Percentiles rank a stretch among this genome's conserved stretches.
Evolutionary conservation across 768 basidiomycete species (phyloP).

Genomic region (Boletellus ananiceps): DNA sequence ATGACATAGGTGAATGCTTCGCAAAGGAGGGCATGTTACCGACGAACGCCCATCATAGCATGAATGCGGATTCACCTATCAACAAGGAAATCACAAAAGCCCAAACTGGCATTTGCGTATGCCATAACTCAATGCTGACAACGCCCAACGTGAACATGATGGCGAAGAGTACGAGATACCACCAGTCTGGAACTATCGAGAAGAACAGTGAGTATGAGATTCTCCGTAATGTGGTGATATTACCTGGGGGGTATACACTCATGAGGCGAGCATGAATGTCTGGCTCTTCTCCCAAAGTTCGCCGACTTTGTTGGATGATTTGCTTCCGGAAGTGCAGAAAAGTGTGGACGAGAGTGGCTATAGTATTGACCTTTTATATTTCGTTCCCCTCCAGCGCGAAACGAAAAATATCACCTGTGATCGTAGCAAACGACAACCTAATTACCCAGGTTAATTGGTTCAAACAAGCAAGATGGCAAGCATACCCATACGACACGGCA

Average conservation of each 20-base stretch:
- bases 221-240: background rate
- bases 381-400: background rate
- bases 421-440: slow-evolving; percentile 76
- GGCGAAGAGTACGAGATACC: slow-evolving; percentile 68
- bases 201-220: background rate
- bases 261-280: slow-evolving; percentile 85
- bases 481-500: slow-evolving; percentile 31
- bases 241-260: slow-evolving; percentile 56
- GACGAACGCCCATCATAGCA: background rate
- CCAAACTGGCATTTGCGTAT: slow-evolving; percentile 66
- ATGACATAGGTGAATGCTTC: slow-evolving; percentile 42
- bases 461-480: background rate
- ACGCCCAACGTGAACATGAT: slow-evolving; percentile 70
- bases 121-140: slow-evolving; percentile 68
- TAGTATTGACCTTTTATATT: background rate
- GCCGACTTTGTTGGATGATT: slow-evolving; percentile 66
- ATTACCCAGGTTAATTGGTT: slow-evolving; percentile 40
- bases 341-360: slow-evolving; percentile 29
- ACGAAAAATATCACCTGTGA: slow-evolving; percentile 47
- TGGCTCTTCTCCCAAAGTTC: slow-evolving; percentile 69
- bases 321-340: slow-evolving; percentile 72
- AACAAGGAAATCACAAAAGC: slow-evolving; percentile 65
- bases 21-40: slow-evolving; percentile 2
- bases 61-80: slow-evolving; percentile 32
- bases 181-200: slow-evolving; percentile 72